Evolutionary conservation across 192 early-diverging fungal species (phyloP), one percentile per base, ranked within the genome.

Genomic region (Backusella mclennaniae): DNA sequence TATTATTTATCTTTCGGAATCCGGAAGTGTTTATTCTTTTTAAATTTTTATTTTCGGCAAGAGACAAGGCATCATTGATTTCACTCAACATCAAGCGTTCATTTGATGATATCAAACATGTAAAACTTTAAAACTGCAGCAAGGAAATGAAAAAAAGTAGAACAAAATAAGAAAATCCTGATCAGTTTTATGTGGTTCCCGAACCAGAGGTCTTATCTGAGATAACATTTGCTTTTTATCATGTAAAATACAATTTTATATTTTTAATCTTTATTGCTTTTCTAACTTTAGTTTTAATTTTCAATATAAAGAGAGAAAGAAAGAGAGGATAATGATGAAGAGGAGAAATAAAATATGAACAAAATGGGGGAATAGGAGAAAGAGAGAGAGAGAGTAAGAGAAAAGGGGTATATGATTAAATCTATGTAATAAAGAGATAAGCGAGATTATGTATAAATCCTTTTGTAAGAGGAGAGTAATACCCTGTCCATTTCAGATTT

Each of bases 271-370:
- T 56, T 56, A 56, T 21, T 56, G 38, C 38, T 56, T 26, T 56
- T 9, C 53, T 11, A 7, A 23, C 4, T 15, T 44, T 44, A 17
- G 3, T 17, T 44, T 44, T 14, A 44, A 17, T 44, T 44, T 44
- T 44, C 42, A 44, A 56, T 21, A 56, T 21, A 56, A 21, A 3
- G 21, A 21, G 21, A 21, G 19, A 7, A 3, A 6, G 53, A 56
- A 21, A n/a, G n/a, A n/a, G n/a, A 52, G 14, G 6, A n/a, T 19
- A 2, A 49, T 56, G 53, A 56, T 11, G n/a, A 21, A 21, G 53
- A 56, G 53, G 53, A 56, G 53, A 56, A 21, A 56, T 23, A 56
- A 56, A 56, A 56, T 56, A 56, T 56, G 53, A 56, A 56, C 53
- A 56, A 56, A 56, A 56, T 56, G n/a, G 53, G 53, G 9, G n/a